phyloP scores from a whole-genome alignment of 140 eudicot genomes.

The Bidens hawaiensis region DNA sequence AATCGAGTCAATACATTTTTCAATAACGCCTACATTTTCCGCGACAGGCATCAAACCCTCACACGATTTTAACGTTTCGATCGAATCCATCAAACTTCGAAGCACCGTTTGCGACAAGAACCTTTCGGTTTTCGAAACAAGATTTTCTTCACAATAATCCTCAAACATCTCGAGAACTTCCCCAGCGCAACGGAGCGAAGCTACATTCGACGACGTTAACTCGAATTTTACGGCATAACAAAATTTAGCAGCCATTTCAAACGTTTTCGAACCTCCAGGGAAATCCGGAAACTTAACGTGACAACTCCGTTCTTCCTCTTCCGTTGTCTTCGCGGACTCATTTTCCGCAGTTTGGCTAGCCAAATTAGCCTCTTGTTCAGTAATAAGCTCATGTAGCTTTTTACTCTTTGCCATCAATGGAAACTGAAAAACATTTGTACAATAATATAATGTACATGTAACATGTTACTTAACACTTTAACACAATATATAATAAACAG shows the following conservation, averaged over 20 bases:
- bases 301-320: slow-evolving; percentile 24
- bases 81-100: slow-evolving; percentile 24
- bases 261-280: slow-evolving; percentile 87
- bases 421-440: slow-evolving; percentile 48
- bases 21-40: slow-evolving; percentile 31
- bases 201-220: slow-evolving; percentile 60
- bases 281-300: slow-evolving; percentile 57
- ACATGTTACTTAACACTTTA: not conserved
- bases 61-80: slow-evolving; percentile 30
- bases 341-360: slow-evolving; percentile 2
- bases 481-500: too few species aligned
- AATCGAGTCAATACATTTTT: slow-evolving; percentile 62
- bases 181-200: slow-evolving; percentile 89
- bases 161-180: slow-evolving; percentile 81
- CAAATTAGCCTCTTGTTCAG: slow-evolving; percentile 55
- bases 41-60: slow-evolving; percentile 25
- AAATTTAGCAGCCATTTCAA: slow-evolving; percentile 86
- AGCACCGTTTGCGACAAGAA: slow-evolving; percentile 56
- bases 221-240: slow-evolving; percentile 83
- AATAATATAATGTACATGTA: not conserved
- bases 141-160: slow-evolving; percentile 66
- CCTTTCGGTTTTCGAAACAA: slow-evolving; percentile 62
- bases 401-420: slow-evolving; percentile 85
- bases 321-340: not conserved
- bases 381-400: slow-evolving; percentile 76